A percentile compares a stretch with the other conserved stretches of the same genome.
Conservation (phyloP, 805 yeast genomes). For the Ogataea trehalophila region DNA sequence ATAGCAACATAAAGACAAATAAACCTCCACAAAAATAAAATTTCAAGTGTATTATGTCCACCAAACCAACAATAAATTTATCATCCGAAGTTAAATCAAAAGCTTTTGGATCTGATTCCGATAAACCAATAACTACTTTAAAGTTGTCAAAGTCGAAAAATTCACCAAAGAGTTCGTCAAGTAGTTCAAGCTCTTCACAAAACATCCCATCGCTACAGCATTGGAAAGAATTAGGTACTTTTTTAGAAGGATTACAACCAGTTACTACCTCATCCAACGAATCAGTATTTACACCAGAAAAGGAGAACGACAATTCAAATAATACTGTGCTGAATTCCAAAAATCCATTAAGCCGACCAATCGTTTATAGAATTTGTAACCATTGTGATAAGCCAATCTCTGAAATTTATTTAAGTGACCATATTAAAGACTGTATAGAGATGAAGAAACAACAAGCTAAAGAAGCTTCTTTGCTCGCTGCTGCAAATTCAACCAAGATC, state of each 20-base stretch:
- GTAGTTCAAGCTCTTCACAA: conserved; percentile 4
- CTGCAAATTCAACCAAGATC: conserved; percentile 2
- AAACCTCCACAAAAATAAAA: conserved; percentile 3
- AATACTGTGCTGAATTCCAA: conserved; percentile 8
- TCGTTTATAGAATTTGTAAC: conserved; percentile 44
- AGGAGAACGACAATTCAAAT: background rate
- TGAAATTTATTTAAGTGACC: conserved; percentile 32
- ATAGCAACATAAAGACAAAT: background rate
- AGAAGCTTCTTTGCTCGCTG: conserved; percentile 6
- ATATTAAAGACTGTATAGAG: conserved; percentile 35
- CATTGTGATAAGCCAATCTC: conserved; percentile 43
- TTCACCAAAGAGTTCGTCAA: conserved; percentile 7
- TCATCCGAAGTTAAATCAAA: conserved; percentile 21
- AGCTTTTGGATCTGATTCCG: conserved; percentile 23
- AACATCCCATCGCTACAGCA: conserved; percentile 20
- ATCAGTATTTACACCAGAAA: too few species aligned
- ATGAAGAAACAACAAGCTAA: conserved; percentile 23
- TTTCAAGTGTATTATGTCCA: conserved; percentile 8
- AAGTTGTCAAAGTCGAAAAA: conserved; percentile 3
- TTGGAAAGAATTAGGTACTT: conserved; percentile 35
- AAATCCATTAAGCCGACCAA: conserved; percentile 34
- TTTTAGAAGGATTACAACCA: conserved; percentile 27
- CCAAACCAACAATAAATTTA: conserved; percentile 10
- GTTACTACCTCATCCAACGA: conserved; percentile 4
- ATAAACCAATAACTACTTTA: conserved; percentile 16